These are phyloP conservation scores for Trichoderma erinaceum DNA, from an alignment of 495 filamentous ascomycete genomes.

Conservation along the genomic window DNA sequence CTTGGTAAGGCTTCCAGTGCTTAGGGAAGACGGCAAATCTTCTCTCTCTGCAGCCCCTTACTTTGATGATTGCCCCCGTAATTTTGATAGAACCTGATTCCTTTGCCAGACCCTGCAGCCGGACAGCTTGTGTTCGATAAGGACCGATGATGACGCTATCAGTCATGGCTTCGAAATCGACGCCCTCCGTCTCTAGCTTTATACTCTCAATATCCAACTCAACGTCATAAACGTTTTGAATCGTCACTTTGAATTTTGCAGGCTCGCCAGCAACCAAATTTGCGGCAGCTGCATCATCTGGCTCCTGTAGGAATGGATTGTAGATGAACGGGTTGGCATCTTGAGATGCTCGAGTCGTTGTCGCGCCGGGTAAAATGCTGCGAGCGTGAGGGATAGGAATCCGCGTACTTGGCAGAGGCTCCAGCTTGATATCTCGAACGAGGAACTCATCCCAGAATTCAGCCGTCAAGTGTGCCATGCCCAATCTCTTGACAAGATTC, in stretches of 20 bases:
- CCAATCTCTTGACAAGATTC: conserved; percentile 64
- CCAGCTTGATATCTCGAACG: conserved; percentile 69
- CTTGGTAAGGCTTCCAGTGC: conserved; percentile 65
- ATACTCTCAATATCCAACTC: conserved; percentile 83
- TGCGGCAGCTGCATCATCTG: conserved; percentile 51
- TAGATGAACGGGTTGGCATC: conserved; percentile 84
- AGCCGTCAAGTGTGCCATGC: conserved; percentile 59
- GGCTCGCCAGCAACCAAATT: conserved; percentile 71
- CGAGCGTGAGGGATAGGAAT: conserved; percentile 67
- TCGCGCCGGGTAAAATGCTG: conserved; percentile 60
- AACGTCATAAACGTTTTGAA: conserved; percentile 93
- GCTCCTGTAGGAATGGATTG: conserved; percentile 74
- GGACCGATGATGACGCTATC: conserved; percentile 67
- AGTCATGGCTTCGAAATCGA: conserved; percentile 58
- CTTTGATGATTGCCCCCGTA: conserved; percentile 70
- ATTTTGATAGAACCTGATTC: conserved; percentile 62
- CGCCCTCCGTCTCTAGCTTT: conserved; percentile 63
- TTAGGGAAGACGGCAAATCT: conserved; percentile 76
- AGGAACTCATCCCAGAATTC: conserved; percentile 98
- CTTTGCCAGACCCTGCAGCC: conserved; percentile 62
- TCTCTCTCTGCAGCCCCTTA: conserved; percentile 72
- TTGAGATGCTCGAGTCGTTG: conserved; percentile 44
- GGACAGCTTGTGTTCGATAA: conserved; percentile 71
- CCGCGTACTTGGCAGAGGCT: conserved; percentile 38
- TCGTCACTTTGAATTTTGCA: conserved; percentile 66